A percentile compares a stretch with the other conserved stretches of the same genome.
phyloP scores from a whole-genome alignment of 805 yeast genomes.

The Vanderwaltozyma verrucispora region DNA sequence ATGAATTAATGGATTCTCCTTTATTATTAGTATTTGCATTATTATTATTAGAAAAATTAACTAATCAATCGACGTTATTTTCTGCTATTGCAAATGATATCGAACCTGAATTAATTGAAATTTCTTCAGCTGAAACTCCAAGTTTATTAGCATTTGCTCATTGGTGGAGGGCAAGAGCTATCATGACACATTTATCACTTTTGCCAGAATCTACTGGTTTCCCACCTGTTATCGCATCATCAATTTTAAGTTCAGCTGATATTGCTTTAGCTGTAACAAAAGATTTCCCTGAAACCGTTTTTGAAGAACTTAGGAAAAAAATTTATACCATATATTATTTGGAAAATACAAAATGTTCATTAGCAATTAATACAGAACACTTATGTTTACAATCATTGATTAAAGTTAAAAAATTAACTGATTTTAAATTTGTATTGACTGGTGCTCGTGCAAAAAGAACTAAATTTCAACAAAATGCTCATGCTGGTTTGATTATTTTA shows the following conservation, averaged over 20 bases:
- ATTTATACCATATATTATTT: constrained; percentile 43
- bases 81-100: constrained; percentile 6
- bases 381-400: constrained; percentile 44
- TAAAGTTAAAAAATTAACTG: constrained; percentile 48
- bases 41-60: constrained; percentile 34
- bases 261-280: constrained; percentile 20
- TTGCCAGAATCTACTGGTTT: constrained; percentile 50
- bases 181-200: constrained; percentile 55
- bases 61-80: constrained; percentile 26
- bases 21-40: constrained; percentile 36
- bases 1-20: constrained; percentile 47
- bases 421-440: constrained; percentile 56
- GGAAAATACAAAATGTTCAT: constrained; percentile 56
- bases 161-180: constrained; percentile 73
- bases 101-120: constrained; percentile 11
- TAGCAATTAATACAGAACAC: constrained; percentile 57
- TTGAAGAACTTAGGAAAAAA: constrained; percentile 27
- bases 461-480: constrained; percentile 62
- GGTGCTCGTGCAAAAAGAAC: constrained; percentile 88
- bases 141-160: constrained; percentile 38
- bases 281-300: constrained; percentile 17
- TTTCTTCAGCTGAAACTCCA: constrained; percentile 19
- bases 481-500: constrained; percentile 63
- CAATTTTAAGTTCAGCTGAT: constrained; percentile 24
- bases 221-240: constrained; percentile 28